Conservation (phyloP, 805 yeast species). For the Candida ficus region DNA sequence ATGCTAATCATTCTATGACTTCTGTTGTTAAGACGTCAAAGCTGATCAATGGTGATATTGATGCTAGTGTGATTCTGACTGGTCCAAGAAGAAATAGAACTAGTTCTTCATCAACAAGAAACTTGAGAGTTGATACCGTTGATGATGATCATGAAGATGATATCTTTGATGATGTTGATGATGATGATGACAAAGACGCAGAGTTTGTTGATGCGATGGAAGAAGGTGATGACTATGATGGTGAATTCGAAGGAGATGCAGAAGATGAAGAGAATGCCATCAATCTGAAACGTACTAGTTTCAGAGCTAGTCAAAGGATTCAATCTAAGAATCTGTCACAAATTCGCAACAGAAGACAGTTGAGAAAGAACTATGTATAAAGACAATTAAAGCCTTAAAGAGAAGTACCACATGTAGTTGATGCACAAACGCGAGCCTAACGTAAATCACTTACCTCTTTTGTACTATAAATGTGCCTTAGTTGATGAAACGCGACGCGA, state of each 20-base stretch:
- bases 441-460: too few relatives aligned
- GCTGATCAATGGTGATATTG: conserved; percentile 6
- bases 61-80: conserved; percentile 3
- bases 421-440: too few relatives aligned
- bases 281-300: conserved; percentile 14
- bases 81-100: conserved; percentile 3
- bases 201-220: too few relatives aligned
- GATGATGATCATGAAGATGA: background rate
- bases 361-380: conserved; percentile 12
- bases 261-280: conserved; percentile 20
- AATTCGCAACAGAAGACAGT: conserved; percentile 19
- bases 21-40: too few relatives aligned
- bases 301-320: conserved; percentile 18
- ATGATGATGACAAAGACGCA: conserved; percentile 12
- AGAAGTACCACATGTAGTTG: too few relatives aligned
- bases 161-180: conserved; percentile 1
- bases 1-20: too few relatives aligned
- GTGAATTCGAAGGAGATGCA: conserved; percentile 6
- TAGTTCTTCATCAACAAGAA: background rate
- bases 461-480: background rate
- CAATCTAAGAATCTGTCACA: conserved; percentile 21
- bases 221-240: conserved; percentile 5
- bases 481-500: background rate
- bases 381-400: too few relatives aligned
- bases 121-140: background rate